Conservation (phyloP, 768 basidiomycete genomes). For the Amanita exitialis region DNA sequence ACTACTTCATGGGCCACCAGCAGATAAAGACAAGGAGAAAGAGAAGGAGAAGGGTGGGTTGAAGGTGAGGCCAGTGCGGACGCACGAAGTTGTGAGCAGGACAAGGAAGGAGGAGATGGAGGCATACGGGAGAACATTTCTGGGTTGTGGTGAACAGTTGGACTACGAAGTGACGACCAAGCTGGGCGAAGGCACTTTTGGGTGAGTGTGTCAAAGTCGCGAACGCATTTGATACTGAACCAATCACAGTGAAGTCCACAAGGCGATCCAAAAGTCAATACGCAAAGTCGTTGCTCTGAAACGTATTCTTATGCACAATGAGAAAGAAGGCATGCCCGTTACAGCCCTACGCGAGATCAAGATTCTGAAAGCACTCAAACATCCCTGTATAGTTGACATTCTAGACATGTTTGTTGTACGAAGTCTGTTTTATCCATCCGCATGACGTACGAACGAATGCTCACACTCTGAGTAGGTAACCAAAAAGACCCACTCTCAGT, state of each 20-base stretch:
- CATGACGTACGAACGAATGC: not conserved
- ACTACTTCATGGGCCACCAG: slow-evolving; percentile 6
- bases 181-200: slow-evolving; percentile 95
- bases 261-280: slow-evolving; percentile 59
- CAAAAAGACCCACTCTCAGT: slow-evolving; percentile 71
- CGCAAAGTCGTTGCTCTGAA: slow-evolving; percentile 76
- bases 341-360: slow-evolving; percentile 97
- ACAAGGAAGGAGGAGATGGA: slow-evolving; percentile 54
- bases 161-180: slow-evolving; percentile 82
- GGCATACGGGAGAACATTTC: slow-evolving; percentile 59
- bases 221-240: slow-evolving; percentile 4
- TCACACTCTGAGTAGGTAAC: slow-evolving; percentile 32
- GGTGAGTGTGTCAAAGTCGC: slow-evolving; percentile 39
- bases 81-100: slow-evolving; percentile 36
- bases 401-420: slow-evolving; percentile 87
- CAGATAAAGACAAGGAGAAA: slow-evolving; percentile 10
- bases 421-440: slow-evolving; percentile 33
- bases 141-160: slow-evolving; percentile 57
- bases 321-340: slow-evolving; percentile 94
- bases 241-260: slow-evolving; percentile 73
- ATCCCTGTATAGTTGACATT: slow-evolving; percentile 79
- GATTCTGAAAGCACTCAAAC: slow-evolving; percentile 83
- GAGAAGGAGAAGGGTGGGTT: slow-evolving; percentile 17
- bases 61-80: slow-evolving; percentile 20
- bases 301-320: slow-evolving; percentile 93